Evolutionary conservation across 371 early-diverging fungal species (phyloP), one percentile per base, ranked within the genome.

Genomic region (Saksenaea vasiformis): DNA sequence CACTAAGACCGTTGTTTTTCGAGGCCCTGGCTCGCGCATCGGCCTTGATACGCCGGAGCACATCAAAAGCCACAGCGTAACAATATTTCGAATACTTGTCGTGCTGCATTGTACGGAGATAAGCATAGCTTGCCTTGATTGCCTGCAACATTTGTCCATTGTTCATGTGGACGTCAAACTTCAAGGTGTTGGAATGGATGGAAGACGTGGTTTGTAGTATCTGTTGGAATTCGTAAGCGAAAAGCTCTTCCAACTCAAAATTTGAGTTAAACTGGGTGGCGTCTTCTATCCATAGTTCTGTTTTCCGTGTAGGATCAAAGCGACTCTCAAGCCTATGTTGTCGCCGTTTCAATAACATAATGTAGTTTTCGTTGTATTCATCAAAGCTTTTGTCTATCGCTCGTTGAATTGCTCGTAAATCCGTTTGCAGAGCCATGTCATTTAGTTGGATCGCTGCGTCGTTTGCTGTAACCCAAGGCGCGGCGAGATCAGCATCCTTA

Each of bases 171-270:
- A 38, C 36, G 22, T 73, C 73, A 31, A 58, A 28, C 9, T 65
- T 65, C 10, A 71, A 53, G 0, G 28, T 54, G 10, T 47, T 51
- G 1, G 73, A 67, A 0, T 22, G 14, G 28, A 62, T 19, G 1
- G 36, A 10, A 24, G 37, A 13, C 59, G 68, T 14, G 7, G n/a
- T 1, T 53, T 28, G 2, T n/a, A 60, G n/a, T n/a, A 26, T 14
- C 13, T 39, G 28, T 9, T 36, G 37, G 19, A 66, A 74, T 3
- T 77, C 62, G 3, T 62, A 64, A 0, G 80, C 73, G 58, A 56
- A 66, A 27, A 63, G 66, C 31, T 74, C 77, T 67, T 79, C 80
- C 2, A 79, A 31, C 31, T 79, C 77, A 56, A 71, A 73, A 28
- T 59, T 28, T 0, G 62, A 65, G 17, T 61, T 59, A 54, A 73